Percentiles rank a stretch among this genome's conserved stretches.
phyloP scores from a whole-genome alignment of 768 basidiomycete species.

The Cyathus striatus region DNA sequence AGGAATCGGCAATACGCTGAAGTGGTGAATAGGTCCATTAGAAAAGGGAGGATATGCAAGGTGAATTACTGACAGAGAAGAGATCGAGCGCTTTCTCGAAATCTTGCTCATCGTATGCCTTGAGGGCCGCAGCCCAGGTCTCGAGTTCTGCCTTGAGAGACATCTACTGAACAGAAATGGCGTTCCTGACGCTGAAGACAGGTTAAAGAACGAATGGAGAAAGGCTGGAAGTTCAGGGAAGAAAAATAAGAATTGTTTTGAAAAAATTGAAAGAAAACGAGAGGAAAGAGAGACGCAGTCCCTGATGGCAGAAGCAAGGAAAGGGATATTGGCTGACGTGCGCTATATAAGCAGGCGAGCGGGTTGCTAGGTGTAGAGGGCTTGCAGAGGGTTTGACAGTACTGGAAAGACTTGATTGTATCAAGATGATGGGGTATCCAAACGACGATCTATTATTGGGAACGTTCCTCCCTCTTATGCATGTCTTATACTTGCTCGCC shows the following conservation, averaged over 20 bases:
- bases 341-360: no score
- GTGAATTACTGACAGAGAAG: conserved; percentile 54
- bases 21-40: conserved; percentile 7
- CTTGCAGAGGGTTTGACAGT: no score
- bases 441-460: no score
- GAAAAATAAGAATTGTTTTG: conserved; percentile 16
- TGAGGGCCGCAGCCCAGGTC: conserved; percentile 82
- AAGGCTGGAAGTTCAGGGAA: conserved; percentile 9
- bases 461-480: no score
- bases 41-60: neutral
- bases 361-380: no score
- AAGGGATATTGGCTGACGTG: conserved; percentile 16
- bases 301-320: conserved; percentile 28
- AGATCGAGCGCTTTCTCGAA: conserved; percentile 70
- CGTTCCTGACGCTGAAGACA: conserved; percentile 32
- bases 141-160: conserved; percentile 77
- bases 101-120: conserved; percentile 83
- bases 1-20: conserved; percentile 76
- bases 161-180: conserved; percentile 35
- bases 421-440: no score
- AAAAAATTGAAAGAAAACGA: conserved; percentile 14
- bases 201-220: conserved; percentile 4
- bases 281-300: conserved; percentile 38
- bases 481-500: no score
- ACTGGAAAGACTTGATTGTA: no score